Evolutionary conservation across 2,329 filamentous ascomycete species (phyloP), one percentile per base, ranked within the genome.

Genomic region (Raffaelea albimanens): DNA sequence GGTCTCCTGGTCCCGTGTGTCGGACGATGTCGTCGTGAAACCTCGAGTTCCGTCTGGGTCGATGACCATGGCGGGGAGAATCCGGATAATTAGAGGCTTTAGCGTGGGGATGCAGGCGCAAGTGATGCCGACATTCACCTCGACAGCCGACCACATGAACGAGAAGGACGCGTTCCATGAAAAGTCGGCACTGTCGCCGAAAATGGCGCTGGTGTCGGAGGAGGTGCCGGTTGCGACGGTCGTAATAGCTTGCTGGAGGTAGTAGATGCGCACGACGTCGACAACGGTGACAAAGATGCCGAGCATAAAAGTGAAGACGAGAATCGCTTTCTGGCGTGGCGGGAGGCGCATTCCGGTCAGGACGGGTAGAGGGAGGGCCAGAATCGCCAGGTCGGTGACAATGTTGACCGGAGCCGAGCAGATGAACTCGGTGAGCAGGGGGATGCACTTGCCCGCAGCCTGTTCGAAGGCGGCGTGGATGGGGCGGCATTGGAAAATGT

Each of bases 91-190:
- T 7, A 97, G 70, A 1, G 91, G 90, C 61, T 96, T 96, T 52
- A 96, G 68, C 0, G 85, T 91, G 9, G 91, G 91, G n/a, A 96
- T 85, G 57, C 89, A 95, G 39, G 85, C 90, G 59, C 87, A 95
- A 53, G 89, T 83, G 56, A 96, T 89, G 18, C 88, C 90, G 1
- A 94, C 72, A 55, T 95, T 93, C 59, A 95, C 88, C 63, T 96
- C 90, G 46, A 96, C 81, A 13, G 84, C 85, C 16, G 86, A 91
- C 91, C 90, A 97, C 86, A 95, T 91, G 59, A 94, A 83, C 0
- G 87, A 87, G 5, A 89, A 67, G 1, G 87, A 87, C 1, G 87
- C 86, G 59, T 91, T 89, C 82, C 80, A 87, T 47, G 75, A 67
- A 56, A 80, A 81, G 49, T 80, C 69, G 2, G 63, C 57, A 40